Percentiles rank a stretch among this genome's conserved stretches.
These are phyloP conservation scores for Tolypocladium endophyticum DNA, from an alignment of 2,329 filamentous ascomycete genomes.

Conservation along the genomic window DNA sequence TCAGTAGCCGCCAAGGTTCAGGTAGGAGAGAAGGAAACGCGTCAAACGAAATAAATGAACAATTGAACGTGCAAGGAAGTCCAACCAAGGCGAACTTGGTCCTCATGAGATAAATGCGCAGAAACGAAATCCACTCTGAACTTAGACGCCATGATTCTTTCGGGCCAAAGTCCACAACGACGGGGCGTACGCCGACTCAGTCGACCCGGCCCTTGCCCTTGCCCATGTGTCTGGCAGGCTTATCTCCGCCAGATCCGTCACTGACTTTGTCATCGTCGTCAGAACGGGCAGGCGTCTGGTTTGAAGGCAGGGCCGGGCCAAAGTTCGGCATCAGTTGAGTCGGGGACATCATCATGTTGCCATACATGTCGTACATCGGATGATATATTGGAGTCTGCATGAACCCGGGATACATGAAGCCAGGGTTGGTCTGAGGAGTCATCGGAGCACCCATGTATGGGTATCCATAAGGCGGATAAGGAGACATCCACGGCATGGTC, in stretches of 20 bases:
- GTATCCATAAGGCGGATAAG: conserved; percentile 6
- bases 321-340: conserved; percentile 11
- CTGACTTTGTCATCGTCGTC: background rate
- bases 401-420: conserved; percentile 12
- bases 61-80: background rate
- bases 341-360: conserved; percentile 9
- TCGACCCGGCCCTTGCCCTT: background rate
- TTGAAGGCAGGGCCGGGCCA: background rate
- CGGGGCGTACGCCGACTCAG: background rate
- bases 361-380: conserved; percentile 10
- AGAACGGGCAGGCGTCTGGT: background rate
- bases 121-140: background rate
- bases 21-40: background rate
- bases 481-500: conserved; percentile 9
- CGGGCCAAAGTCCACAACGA: background rate
- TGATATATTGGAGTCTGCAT: conserved; percentile 9
- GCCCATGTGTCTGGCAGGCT: background rate
- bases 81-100: background rate
- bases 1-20: background rate
- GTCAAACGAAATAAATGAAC: background rate
- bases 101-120: background rate
- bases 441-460: conserved; percentile 9
- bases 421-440: conserved; percentile 9
- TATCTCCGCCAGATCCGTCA: background rate
- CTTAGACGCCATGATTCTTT: background rate